Base-by-base conservation (phyloP, 2,329 filamentous ascomycete genomes). In the Penicillium sp. region DNA sequence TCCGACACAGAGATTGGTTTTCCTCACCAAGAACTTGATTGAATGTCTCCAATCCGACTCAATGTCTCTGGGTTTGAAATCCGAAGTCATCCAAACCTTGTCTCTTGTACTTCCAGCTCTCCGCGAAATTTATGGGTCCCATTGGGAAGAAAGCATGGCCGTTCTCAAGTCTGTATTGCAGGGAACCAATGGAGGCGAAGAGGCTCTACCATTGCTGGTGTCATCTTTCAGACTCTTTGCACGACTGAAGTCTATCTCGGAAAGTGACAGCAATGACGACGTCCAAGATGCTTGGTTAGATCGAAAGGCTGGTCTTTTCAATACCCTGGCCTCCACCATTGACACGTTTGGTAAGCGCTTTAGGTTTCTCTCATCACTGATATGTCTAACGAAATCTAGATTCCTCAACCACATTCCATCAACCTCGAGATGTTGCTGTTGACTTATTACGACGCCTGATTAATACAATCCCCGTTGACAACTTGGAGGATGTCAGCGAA, bases 51-150 rank as follows among this genome's bases (percentile, higher is more conserved):
- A 87, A 14, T 78, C 86, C 64, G 79, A 78, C 57, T 67, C 90
- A 50, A 76, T 83, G 71, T 60, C 61, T 30, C 53, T 67, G 12
- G 66, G 61, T 9, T 49, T 75, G 38, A 69, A 66, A 54, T 67
- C 75, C 1, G 76, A 79, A 58, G 70, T 73, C 1, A 60, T 77
- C 40, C 75, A 74, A 56, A 70, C 76, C 6, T 64, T 87, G 46
- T 69, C 73, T 2, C 74, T 78, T 4, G 76, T 96, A 4, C 73
- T 97, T 0, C 89, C 90, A 2, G 83, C 82, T 38, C 87, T 97
- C 64, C 83, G 85, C 56, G 88, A 91, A 44, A 85, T 96, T 1
- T 97, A 96, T 65, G 94, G 93, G 0, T 84, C 89, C 0, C 90
- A 96, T 68, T 99, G 94, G 94, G 82, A 87, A 48, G 82, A 82